These are phyloP conservation scores for Thraustotheca clavata DNA, from an alignment of 352 stramenopile genomes.

Conservation along the genomic window DNA sequence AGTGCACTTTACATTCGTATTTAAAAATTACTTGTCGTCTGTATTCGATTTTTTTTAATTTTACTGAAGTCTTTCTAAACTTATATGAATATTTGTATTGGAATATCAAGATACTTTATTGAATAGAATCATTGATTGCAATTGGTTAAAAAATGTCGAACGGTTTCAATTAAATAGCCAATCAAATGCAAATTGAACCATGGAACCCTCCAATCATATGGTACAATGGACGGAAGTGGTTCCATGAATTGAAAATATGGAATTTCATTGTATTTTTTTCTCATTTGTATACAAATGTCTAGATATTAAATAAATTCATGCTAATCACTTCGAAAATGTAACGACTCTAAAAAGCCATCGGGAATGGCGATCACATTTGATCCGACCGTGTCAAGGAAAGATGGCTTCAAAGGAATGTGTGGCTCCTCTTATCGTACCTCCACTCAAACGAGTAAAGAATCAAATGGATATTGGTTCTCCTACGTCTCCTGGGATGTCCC, in stretches of 20 bases:
- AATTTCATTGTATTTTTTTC: conserved; percentile 12
- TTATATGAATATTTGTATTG: no score
- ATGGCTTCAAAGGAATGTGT: background rate
- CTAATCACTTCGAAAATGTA: conserved; percentile 9
- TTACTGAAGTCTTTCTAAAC: no score
- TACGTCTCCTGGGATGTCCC: conserved; percentile 14
- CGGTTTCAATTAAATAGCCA: conserved; percentile 2
- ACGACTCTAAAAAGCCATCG: conserved; percentile 6
- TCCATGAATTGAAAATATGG: conserved; percentile 21
- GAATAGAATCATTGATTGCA: no score
- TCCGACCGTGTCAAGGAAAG: conserved; percentile 16
- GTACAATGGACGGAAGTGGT: background rate
- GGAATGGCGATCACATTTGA: conserved; percentile 8
- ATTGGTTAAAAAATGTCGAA: background rate
- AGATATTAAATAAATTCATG: background rate
- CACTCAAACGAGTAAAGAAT: conserved; percentile 1
- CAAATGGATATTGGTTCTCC: conserved; percentile 2
- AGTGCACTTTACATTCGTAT: no score
- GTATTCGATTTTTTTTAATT: no score
- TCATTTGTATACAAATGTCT: background rate
- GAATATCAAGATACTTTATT: no score
- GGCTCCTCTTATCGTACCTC: background rate
- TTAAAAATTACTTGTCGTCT: no score
- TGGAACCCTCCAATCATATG: background rate
- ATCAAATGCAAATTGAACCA: conserved; percentile 10